Percentiles rank a stretch among this genome's conserved stretches.
Evolutionary conservation across 2,329 filamentous ascomycete genomes (phyloP).

Genomic region (Thelonectria blattea): DNA sequence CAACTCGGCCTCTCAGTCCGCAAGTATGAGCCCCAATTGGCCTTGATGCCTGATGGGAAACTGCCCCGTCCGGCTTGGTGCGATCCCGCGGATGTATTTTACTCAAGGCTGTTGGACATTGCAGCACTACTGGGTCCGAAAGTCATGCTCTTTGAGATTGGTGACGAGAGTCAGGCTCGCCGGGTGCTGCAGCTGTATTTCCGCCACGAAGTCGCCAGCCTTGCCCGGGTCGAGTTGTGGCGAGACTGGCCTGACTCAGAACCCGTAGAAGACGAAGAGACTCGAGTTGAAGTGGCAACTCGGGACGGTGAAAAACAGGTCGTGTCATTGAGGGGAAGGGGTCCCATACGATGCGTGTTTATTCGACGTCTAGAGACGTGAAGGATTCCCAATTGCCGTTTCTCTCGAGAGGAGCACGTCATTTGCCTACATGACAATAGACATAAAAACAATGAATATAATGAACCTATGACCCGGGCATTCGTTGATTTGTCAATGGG

Average conservation of each 20-base stretch:
- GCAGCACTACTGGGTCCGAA: constrained; percentile 56
- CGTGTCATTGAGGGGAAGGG: constrained; percentile 53
- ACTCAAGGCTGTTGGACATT: constrained; percentile 66
- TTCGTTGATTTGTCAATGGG: not conserved
- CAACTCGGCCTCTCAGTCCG: constrained; percentile 75
- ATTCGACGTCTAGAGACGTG: constrained; percentile 14
- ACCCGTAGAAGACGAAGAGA: constrained; percentile 38
- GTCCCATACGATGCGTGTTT: constrained; percentile 54
- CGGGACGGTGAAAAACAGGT: constrained; percentile 13
- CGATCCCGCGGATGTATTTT: constrained; percentile 64
- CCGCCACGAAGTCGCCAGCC: constrained; percentile 35
- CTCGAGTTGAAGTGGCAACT: constrained; percentile 32
- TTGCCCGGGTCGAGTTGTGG: constrained; percentile 69
- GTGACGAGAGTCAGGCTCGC: constrained; percentile 69
- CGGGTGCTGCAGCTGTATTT: constrained; percentile 63
- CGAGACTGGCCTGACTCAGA: constrained; percentile 65
- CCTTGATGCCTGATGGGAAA: constrained; percentile 66
- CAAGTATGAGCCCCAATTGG: constrained; percentile 79
- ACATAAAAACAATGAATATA: no score
- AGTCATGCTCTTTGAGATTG: constrained; percentile 73
- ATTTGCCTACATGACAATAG: no score
- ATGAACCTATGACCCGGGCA: not conserved
- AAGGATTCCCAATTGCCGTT: not conserved
- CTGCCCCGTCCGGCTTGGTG: constrained; percentile 42
- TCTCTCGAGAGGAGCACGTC: no score